These are phyloP conservation scores for Chrysosporium keratinophilum DNA, from an alignment of 2,329 filamentous ascomycete genomes.

Conservation along the genomic window DNA sequence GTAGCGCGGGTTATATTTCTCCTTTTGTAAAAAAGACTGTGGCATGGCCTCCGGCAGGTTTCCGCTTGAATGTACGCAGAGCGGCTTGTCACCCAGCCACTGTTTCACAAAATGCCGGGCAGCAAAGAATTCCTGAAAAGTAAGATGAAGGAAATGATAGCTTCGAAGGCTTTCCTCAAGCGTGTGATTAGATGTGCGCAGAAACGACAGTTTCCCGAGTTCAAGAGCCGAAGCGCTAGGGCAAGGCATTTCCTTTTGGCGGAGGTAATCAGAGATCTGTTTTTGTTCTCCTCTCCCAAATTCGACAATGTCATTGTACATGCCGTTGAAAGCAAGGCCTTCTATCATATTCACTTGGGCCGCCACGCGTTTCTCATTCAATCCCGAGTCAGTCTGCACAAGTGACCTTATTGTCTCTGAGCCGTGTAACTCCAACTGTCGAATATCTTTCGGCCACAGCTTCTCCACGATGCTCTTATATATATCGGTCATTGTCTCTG, in stretches of 20 bases:
- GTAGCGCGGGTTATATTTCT: slow-evolving; percentile 35
- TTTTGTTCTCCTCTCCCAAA: slow-evolving; percentile 20
- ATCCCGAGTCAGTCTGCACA: too few relatives aligned
- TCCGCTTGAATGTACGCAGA: slow-evolving; percentile 4
- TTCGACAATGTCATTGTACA: slow-evolving; percentile 27
- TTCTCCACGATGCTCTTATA: slow-evolving; percentile 24
- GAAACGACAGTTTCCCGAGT: slow-evolving; percentile 28
- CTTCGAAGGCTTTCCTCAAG: slow-evolving; percentile 17
- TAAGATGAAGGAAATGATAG: slow-evolving; percentile 38
- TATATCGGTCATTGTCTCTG: slow-evolving; percentile 3
- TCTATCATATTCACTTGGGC: slow-evolving; percentile 25
- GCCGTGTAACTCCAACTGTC: too few relatives aligned
- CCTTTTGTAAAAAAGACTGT: slow-evolving; percentile 23
- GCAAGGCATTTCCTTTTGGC: too few relatives aligned
- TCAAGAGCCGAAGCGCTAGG: too few relatives aligned
- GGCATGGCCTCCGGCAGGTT: neutral
- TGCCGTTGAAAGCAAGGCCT: slow-evolving; percentile 29
- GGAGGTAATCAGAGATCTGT: neutral
- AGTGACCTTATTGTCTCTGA: too few relatives aligned
- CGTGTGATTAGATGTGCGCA: slow-evolving; percentile 19
- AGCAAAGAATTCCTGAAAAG: slow-evolving; percentile 38
- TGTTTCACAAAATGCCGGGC: slow-evolving; percentile 21
- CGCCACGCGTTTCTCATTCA: too few relatives aligned
- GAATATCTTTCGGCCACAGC: slow-evolving; percentile 34
- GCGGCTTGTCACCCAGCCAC: slow-evolving; percentile 20